Conservation (phyloP, 1,284 basidiomycete genomes). For the Ustilago loliicola region DNA sequence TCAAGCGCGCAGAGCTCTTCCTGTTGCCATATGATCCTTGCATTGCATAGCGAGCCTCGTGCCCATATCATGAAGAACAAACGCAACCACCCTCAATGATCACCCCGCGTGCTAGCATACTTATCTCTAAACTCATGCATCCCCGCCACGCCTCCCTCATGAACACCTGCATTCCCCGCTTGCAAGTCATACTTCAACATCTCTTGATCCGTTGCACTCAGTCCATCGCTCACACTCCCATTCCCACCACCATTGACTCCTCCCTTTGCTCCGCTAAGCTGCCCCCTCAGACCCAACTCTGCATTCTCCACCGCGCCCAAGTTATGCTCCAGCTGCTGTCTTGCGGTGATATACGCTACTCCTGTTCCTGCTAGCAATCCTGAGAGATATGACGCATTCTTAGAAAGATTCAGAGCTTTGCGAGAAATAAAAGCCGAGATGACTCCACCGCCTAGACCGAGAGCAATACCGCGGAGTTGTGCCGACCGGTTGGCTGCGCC, state of each 20-base stretch:
- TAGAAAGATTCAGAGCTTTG: conserved; percentile 34
- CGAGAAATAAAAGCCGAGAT: conserved; percentile 48
- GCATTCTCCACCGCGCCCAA: conserved; percentile 34
- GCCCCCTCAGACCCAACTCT: conserved; percentile 27
- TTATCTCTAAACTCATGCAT: conserved; percentile 44
- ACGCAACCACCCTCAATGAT: conserved; percentile 27
- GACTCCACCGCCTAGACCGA: conserved; percentile 47
- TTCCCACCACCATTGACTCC: not conserved
- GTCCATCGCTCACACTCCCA: not conserved
- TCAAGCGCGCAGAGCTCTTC: too few species aligned
- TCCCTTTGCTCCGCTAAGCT: conserved; percentile 5
- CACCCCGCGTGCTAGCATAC: conserved; percentile 42
- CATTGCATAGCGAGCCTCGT: too few species aligned
- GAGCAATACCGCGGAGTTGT: conserved; percentile 38
- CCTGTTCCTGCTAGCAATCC: conserved; percentile 49
- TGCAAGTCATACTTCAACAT: conserved; percentile 53
- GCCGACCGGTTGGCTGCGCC: conserved; percentile 48
- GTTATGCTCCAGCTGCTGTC: conserved; percentile 46
- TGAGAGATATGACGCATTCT: conserved; percentile 46
- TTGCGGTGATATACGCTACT: conserved; percentile 51
- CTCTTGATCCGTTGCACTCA: conserved; percentile 37
- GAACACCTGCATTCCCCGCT: conserved; percentile 10
- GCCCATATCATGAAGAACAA: not conserved
- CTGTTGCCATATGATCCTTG: too few species aligned
- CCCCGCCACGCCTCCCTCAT: conserved; percentile 45